These are phyloP conservation scores for Lonicera japonica DNA, from an alignment of 129 eudicot genomes.

Conservation along the genomic window DNA sequence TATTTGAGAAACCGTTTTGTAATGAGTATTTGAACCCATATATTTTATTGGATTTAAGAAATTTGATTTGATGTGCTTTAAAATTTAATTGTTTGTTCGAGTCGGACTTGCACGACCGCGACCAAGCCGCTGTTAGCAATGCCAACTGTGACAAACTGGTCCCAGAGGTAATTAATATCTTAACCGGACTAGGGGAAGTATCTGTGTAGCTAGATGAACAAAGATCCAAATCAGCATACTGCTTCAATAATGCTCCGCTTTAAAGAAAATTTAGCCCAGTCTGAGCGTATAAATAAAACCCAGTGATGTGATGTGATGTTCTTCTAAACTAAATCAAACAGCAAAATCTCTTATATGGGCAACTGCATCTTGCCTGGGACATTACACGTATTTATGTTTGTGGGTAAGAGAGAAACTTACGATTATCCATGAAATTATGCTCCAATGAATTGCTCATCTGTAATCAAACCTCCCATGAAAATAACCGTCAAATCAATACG, in stretches of 20 bases:
- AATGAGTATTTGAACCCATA: no score
- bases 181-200: not conserved
- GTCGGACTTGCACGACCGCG: no score
- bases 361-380: not conserved
- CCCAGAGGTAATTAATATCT: no score
- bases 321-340: not conserved
- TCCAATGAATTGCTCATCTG: conserved; percentile 49
- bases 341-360: not conserved
- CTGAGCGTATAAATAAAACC: not conserved
- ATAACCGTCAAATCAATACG: not conserved
- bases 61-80: no score
- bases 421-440: conserved; percentile 25
- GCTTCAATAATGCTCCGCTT: not conserved
- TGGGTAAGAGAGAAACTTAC: conserved; percentile 25
- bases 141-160: no score
- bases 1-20: no score
- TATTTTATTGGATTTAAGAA: no score
- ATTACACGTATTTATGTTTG: not conserved
- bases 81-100: no score
- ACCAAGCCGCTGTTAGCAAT: no score
- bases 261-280: not conserved
- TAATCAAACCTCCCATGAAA: conserved; percentile 15
- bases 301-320: not conserved
- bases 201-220: no score
- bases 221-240: not conserved